A percentile compares a stretch with the other conserved stretches of the same genome.
Evolutionary conservation across 2,329 filamentous ascomycete species (phyloP).

Genomic region (Aspergillus sp.): DNA sequence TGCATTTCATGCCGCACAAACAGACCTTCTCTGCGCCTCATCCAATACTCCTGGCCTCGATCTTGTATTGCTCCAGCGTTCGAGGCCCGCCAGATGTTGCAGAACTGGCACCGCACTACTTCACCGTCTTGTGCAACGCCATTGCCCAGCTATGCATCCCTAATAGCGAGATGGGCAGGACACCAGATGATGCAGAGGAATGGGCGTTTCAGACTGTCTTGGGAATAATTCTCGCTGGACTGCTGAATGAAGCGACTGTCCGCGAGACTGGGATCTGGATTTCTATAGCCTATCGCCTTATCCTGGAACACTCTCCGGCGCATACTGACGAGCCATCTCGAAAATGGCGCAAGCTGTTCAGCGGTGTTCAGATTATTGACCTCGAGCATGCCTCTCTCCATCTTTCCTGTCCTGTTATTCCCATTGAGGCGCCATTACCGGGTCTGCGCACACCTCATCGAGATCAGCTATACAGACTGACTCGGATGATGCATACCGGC

Average conservation of each 20-base stretch:
- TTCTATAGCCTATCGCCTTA: conserved; percentile 8
- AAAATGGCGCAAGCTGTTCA: conserved; percentile 5
- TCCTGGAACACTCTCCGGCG: conserved; percentile 5
- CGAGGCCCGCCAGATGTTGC: not conserved
- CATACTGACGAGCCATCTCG: conserved; percentile 3
- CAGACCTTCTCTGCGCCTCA: conserved; percentile 5
- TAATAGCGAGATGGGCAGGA: not conserved
- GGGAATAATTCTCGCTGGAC: not conserved
- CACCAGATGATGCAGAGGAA: not conserved
- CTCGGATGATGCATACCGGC: conserved; percentile 9
- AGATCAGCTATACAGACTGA: conserved; percentile 2
- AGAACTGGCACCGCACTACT: not conserved
- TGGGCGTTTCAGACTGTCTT: conserved; percentile 7
- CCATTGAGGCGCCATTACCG: not conserved
- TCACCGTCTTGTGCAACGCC: not conserved
- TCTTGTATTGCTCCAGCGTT: conserved; percentile 5
- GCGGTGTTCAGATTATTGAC: conserved; percentile 5
- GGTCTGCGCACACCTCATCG: not conserved
- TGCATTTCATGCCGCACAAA: conserved; percentile 10
- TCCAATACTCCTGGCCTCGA: conserved; percentile 4
- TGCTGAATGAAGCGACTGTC: not conserved
- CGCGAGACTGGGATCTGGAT: conserved; percentile 11
- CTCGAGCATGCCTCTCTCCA: conserved; percentile 6
- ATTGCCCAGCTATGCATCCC: conserved; percentile 7
- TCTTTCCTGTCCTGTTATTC: conserved; percentile 6